A percentile compares a stretch with the other conserved stretches of the same genome.
Evolutionary conservation across 768 basidiomycete genomes (phyloP).

Genomic region (Boletus pseudo-olivaceus): DNA sequence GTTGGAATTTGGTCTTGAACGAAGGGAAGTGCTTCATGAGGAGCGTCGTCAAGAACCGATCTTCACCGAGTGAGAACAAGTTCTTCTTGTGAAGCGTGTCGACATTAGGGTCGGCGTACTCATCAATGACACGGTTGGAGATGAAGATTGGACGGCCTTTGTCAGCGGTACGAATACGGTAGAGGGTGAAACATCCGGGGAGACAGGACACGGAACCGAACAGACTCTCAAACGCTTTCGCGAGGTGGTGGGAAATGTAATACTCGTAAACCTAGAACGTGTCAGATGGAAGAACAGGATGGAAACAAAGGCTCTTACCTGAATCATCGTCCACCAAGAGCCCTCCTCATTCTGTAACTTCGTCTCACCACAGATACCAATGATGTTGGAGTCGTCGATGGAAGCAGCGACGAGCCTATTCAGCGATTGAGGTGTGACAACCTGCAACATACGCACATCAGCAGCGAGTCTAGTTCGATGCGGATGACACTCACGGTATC

Average conservation of each 20-base stretch:
- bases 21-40: constrained; percentile 69
- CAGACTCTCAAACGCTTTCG: constrained; percentile 66
- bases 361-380: constrained; percentile 70
- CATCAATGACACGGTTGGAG: constrained; percentile 66
- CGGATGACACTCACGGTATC: constrained; percentile 48
- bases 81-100: constrained; percentile 75
- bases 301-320: constrained; percentile 34
- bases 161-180: constrained; percentile 67
- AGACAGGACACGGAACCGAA: constrained; percentile 71
- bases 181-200: constrained; percentile 73
- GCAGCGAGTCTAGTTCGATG: not conserved
- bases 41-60: constrained; percentile 66
- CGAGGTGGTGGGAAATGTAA: constrained; percentile 63
- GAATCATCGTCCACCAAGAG: constrained; percentile 79
- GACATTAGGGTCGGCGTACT: constrained; percentile 62
- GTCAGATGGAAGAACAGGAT: not conserved
- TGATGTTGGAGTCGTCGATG: constrained; percentile 58
- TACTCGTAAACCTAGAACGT: constrained; percentile 57
- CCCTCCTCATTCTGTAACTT: constrained; percentile 63
- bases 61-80: constrained; percentile 64
- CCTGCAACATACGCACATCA: constrained; percentile 34
- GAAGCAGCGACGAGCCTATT: constrained; percentile 64
- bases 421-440: constrained; percentile 60
- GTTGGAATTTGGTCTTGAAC: constrained; percentile 67
- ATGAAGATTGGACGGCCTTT: constrained; percentile 71